Conservation (phyloP, 169 alveolate species). For the Cryptosporidium tyzzeri region DNA sequence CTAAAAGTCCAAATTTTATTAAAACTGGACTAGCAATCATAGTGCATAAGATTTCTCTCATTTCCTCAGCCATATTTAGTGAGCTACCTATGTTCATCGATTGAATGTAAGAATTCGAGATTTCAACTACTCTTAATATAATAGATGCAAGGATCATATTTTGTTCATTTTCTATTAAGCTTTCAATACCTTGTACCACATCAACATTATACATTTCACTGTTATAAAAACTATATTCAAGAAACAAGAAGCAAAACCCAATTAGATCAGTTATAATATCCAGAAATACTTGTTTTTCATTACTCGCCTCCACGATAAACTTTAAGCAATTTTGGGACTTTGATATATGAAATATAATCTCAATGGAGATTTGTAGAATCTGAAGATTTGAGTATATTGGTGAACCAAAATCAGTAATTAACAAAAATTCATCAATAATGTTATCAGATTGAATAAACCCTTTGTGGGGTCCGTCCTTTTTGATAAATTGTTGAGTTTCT, state of each 20-base stretch:
- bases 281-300: constrained; percentile 2
- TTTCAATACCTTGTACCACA: not conserved
- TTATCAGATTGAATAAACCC: constrained; percentile 17
- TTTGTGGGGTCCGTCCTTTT: constrained; percentile 7
- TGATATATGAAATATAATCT: constrained; percentile 43
- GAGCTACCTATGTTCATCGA: not conserved
- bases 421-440: constrained; percentile 6
- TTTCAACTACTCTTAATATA: constrained; percentile 17
- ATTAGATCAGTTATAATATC: constrained; percentile 11
- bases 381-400: not conserved
- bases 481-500: constrained; percentile 19
- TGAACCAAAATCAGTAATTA: constrained; percentile 1
- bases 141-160: not conserved
- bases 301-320: constrained; percentile 28
- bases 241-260: constrained; percentile 19
- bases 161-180: not conserved
- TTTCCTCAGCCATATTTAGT: not conserved
- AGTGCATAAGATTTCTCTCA: constrained; percentile 7
- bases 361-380: constrained; percentile 32
- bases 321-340: constrained; percentile 53
- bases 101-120: not conserved
- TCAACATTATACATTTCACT: constrained; percentile 11
- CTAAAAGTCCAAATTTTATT: constrained; percentile 1
- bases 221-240: constrained; percentile 22
- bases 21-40: constrained; percentile 18